These are phyloP conservation scores for Sphagnurus paluster DNA, from an alignment of 1,284 basidiomycete genomes.

Conservation along the genomic window DNA sequence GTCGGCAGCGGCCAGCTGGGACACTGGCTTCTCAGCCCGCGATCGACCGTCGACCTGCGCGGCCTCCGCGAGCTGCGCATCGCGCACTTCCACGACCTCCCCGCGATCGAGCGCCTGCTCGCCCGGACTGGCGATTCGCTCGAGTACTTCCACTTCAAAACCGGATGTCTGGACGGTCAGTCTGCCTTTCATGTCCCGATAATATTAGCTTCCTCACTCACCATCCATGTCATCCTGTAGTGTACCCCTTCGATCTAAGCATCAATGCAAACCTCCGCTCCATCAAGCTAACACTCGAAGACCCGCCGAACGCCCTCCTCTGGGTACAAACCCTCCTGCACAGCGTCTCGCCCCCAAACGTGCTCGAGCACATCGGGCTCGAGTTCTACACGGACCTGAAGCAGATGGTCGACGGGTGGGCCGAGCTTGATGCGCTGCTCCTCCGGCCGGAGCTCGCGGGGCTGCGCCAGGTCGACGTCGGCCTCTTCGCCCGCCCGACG, in stretches of 20 bases:
- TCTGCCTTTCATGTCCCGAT: constrained; percentile 5
- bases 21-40: constrained; percentile 35
- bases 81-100: constrained; percentile 37
- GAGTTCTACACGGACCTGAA: constrained; percentile 41
- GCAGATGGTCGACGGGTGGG: constrained; percentile 31
- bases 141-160: constrained; percentile 43
- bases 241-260: constrained; percentile 35
- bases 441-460: constrained; percentile 25
- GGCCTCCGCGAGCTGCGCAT: constrained; percentile 39
- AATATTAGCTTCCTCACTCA: constrained; percentile 7
- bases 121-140: constrained; percentile 32
- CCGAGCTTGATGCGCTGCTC: constrained; percentile 31
- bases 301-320: constrained; percentile 31
- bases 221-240: constrained; percentile 21
- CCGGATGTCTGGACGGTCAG: constrained; percentile 39
- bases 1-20: constrained; percentile 35
- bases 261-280: constrained; percentile 35
- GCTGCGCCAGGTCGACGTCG: constrained; percentile 35
- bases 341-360: constrained; percentile 23
- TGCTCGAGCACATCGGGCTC: constrained; percentile 32
- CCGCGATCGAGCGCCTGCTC: constrained; percentile 34
- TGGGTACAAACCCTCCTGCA: constrained; percentile 36
- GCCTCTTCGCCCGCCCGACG: constrained; percentile 36
- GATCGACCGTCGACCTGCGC: constrained; percentile 32
- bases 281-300: constrained; percentile 40